These are phyloP conservation scores for Penicillium tannophilum DNA, from an alignment of 495 filamentous ascomycete genomes.

Conservation along the genomic window DNA sequence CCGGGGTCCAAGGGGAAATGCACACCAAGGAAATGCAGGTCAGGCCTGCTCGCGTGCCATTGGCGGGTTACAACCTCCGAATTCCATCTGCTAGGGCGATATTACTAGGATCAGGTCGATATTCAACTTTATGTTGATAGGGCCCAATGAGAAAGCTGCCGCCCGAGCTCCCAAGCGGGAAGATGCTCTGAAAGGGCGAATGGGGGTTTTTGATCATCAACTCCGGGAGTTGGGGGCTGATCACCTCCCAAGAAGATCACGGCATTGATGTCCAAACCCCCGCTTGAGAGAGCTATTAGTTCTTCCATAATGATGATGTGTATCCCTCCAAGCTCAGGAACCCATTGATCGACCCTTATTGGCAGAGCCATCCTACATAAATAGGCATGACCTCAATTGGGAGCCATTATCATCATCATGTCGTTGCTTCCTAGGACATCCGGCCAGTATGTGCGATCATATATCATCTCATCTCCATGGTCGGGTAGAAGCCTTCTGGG, in stretches of 20 bases:
- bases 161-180: background rate
- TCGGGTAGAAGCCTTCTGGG: background rate
- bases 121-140: background rate
- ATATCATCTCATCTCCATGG: slow-evolving; percentile 16
- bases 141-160: slow-evolving; percentile 12
- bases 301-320: slow-evolving; percentile 19
- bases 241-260: background rate
- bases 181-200: background rate
- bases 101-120: background rate
- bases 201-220: slow-evolving; percentile 2
- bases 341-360: background rate
- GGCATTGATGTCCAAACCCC: background rate
- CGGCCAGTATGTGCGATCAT: slow-evolving; percentile 13
- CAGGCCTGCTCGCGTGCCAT: slow-evolving; percentile 7
- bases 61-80: slow-evolving; percentile 28
- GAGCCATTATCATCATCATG: slow-evolving; percentile 33
- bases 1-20: slow-evolving; percentile 24
- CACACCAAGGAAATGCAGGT: background rate
- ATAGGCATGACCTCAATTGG: slow-evolving; percentile 32
- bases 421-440: slow-evolving; percentile 23
- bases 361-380: slow-evolving; percentile 4
- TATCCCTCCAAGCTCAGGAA: background rate
- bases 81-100: background rate
- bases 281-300: background rate
- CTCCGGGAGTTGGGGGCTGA: slow-evolving; percentile 3